Evolutionary conservation across 1,284 basidiomycete genomes (phyloP).

Genomic region (Dichomitus squalens): DNA sequence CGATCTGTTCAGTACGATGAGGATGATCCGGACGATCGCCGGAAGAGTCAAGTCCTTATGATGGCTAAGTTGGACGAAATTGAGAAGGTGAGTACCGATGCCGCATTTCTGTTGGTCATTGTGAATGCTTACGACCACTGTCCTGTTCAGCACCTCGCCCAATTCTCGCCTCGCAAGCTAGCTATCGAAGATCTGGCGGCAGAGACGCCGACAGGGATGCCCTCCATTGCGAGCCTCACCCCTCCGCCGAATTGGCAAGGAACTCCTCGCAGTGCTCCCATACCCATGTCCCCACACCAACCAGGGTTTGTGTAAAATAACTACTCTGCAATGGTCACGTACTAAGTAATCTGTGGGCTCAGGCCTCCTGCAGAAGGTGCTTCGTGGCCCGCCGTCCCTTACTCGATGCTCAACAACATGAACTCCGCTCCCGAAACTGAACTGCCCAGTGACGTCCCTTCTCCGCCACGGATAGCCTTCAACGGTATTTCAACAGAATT

Average conservation of each 20-base stretch:
- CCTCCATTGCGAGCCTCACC: conserved; percentile 30
- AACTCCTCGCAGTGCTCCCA: conserved; percentile 4
- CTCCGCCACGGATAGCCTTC: conserved; percentile 62
- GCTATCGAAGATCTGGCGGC: conserved; percentile 50
- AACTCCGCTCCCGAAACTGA: conserved; percentile 15
- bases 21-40: conserved; percentile 67
- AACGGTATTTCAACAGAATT: conserved; percentile 68
- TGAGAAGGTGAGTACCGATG: conserved; percentile 53
- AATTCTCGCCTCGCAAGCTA: conserved; percentile 67
- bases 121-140: neutral
- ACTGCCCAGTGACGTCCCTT: conserved; percentile 35
- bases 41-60: conserved; percentile 72
- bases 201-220: conserved; percentile 34
- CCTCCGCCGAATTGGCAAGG: conserved; percentile 29
- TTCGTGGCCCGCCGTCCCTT: conserved; percentile 43
- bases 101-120: neutral
- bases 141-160: conserved; percentile 55
- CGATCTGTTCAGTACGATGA: conserved; percentile 53
- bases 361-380: conserved; percentile 27
- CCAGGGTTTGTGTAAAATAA: conserved; percentile 24
- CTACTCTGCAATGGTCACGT: conserved; percentile 18
- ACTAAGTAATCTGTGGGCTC: conserved; percentile 12
- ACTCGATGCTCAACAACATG: conserved; percentile 31
- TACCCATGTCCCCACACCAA: conserved; percentile 17
- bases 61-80: conserved; percentile 73